A percentile compares a stretch with the other conserved stretches of the same genome.
phyloP scores from a whole-genome alignment of 345 rosid genomes.

The Noccaea bulbosa region DNA sequence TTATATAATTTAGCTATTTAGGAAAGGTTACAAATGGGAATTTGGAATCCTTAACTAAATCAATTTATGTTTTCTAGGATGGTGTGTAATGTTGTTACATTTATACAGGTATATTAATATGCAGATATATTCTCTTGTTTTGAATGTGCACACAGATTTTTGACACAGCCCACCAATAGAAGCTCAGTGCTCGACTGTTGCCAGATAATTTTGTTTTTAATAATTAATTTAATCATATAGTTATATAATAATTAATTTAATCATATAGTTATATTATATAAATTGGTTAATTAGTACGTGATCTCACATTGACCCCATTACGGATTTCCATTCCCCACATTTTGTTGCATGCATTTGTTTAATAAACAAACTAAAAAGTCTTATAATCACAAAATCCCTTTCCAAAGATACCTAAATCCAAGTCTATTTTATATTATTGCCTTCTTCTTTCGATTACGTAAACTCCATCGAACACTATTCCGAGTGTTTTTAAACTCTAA shows the following conservation, averaged over 20 bases:
- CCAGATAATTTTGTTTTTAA: slow-evolving; percentile 10
- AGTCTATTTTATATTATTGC: slow-evolving; percentile 22
- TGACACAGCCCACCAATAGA: slow-evolving; percentile 26
- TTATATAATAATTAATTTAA: background rate
- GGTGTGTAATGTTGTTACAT: slow-evolving; percentile 8
- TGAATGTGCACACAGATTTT: background rate
- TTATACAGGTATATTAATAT: background rate
- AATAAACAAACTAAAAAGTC: slow-evolving; percentile 30
- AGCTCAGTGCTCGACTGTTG: slow-evolving; percentile 23
- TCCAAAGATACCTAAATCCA: slow-evolving; percentile 34
- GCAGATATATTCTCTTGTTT: background rate
- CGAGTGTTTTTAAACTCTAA: background rate
- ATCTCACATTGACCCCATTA: slow-evolving; percentile 38
- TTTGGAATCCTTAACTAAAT: slow-evolving; percentile 21
- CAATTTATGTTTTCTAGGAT: slow-evolving; percentile 20
- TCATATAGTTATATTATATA: background rate
- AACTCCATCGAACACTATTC: slow-evolving; percentile 7
- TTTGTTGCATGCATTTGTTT: slow-evolving; percentile 34
- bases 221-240: background rate
- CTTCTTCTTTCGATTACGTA: slow-evolving; percentile 30
- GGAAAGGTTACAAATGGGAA: background rate
- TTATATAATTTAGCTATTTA: background rate
- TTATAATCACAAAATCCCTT: slow-evolving; percentile 37
- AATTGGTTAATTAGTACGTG: background rate
- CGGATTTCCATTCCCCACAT: slow-evolving; percentile 19